A percentile compares a stretch with the other conserved stretches of the same genome.
These are phyloP conservation scores for Colletotrichum theobromicola DNA, from an alignment of 2,329 filamentous ascomycete genomes.

Conservation along the genomic window DNA sequence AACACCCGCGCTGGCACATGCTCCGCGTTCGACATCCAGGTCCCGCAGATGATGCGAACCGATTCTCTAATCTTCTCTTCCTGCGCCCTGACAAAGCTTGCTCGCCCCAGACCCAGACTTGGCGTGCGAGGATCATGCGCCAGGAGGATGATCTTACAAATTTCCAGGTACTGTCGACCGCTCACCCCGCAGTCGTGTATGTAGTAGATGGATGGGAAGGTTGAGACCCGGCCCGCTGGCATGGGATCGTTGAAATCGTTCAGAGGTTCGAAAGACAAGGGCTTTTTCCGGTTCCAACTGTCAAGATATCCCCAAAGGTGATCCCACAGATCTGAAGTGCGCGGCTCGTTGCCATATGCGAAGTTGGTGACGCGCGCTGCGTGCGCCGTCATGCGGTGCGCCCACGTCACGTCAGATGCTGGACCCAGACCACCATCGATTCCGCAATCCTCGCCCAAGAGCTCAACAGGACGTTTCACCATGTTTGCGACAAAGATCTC, in stretches of 20 bases:
- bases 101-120: background rate
- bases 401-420: background rate
- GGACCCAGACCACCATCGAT: background rate
- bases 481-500: background rate
- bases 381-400: background rate
- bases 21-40: background rate
- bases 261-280: background rate
- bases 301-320: background rate
- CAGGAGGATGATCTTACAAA: background rate
- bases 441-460: rapidly evolving
- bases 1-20: background rate
- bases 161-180: background rate
- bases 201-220: background rate
- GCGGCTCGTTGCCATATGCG: background rate
- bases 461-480: background rate
- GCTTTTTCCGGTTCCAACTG: background rate
- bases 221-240: background rate
- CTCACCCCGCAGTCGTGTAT: background rate
- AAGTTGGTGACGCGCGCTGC: background rate
- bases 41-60: background rate
- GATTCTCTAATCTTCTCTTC: background rate
- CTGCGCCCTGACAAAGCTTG: background rate
- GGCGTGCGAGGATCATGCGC: background rate
- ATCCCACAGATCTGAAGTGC: background rate
- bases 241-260: background rate